Evolutionary conservation across 2,329 filamentous ascomycete species (phyloP), one percentile per base, ranked within the genome.

Genomic region (Colletotrichum ledebouriae): DNA sequence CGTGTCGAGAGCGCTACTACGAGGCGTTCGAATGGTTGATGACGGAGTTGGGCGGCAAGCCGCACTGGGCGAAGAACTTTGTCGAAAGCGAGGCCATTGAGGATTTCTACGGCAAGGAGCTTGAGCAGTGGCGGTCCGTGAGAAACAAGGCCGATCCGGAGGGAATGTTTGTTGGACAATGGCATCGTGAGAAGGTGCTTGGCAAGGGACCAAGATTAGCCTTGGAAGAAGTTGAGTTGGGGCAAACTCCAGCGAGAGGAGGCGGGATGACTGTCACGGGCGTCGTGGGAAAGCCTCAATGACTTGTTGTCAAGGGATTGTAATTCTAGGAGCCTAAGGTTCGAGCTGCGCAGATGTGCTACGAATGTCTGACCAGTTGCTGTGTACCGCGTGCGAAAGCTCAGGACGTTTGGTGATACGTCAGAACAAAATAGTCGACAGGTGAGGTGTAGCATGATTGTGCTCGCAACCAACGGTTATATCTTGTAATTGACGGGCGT

Each of bases 21-120:
- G 86, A 94, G 79, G 94, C 91, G 1, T 97, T 97, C 72, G 94
- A 97, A 79, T 95, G 91, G 85, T 83, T 97, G 52, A 97, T 97
- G 94, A 90, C 89, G 67, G 92, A 97, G 50, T 83, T 97, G 73
- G 92, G 91, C 59, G 94, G 91, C 9, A 87, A 87, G 52, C 94
- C 94, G 17, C 94, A 97, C 79, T 97, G 94, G 93, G 94, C 94
- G 7, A 97, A 97, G 85, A 97, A 97, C 78, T 97, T 97, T 78
- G 82, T 84, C 53, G 85, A 86, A 9, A 84, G 86, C 4, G 85
- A 86, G 11, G 74, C 82, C 0, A 85, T 97, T 49, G 85, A 87
- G 67, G 77, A 78, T 1, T 88, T 93, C 78, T 97, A 96, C 76
- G 90, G 90, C 46, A 78, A 84, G n/a, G 82, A 90, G 55, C 82